Percentiles rank a stretch among this genome's conserved stretches.
These are phyloP conservation scores for Euphrasia arctica DNA, from an alignment of 305 asterid species.

Conservation along the genomic window DNA sequence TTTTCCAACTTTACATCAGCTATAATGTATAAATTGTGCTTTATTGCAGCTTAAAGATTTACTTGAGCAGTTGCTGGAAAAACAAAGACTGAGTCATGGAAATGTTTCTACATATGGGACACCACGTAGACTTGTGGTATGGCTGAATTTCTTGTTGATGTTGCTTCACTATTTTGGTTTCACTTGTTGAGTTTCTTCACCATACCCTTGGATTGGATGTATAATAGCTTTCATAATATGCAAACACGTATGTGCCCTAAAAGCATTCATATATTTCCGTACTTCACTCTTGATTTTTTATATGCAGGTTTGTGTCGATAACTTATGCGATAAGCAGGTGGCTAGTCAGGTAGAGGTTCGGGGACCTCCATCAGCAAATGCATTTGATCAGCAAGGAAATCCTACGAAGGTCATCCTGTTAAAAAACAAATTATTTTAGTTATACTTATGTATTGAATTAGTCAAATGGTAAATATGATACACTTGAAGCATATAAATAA, in stretches of 20 bases:
- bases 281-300: conserved; percentile 22
- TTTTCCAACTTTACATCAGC: conserved; percentile 18
- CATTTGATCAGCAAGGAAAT: conserved; percentile 83
- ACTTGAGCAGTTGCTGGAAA: conserved; percentile 69
- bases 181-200: background rate
- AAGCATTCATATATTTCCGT: conserved; percentile 1
- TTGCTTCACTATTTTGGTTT: conserved; percentile 19
- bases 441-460: conserved; percentile 7
- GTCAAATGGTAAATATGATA: conserved; percentile 7
- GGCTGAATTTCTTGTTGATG: conserved; percentile 26
- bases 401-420: conserved; percentile 77
- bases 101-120: conserved; percentile 76
- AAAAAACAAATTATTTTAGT: conserved; percentile 22
- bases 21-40: conserved; percentile 20
- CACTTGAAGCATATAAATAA: conserved; percentile 11
- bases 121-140: conserved; percentile 94
- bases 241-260: background rate
- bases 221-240: conserved; percentile 7
- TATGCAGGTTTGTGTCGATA: conserved; percentile 59
- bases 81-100: conserved; percentile 72
- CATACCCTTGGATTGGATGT: background rate
- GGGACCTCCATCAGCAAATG: conserved; percentile 91
- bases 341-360: conserved; percentile 80
- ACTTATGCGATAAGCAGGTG: conserved; percentile 62
- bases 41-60: conserved; percentile 79